A percentile compares a stretch with the other conserved stretches of the same genome.
These are phyloP conservation scores for Tuber borchii DNA, from an alignment of 495 filamentous ascomycete genomes.

Conservation along the genomic window DNA sequence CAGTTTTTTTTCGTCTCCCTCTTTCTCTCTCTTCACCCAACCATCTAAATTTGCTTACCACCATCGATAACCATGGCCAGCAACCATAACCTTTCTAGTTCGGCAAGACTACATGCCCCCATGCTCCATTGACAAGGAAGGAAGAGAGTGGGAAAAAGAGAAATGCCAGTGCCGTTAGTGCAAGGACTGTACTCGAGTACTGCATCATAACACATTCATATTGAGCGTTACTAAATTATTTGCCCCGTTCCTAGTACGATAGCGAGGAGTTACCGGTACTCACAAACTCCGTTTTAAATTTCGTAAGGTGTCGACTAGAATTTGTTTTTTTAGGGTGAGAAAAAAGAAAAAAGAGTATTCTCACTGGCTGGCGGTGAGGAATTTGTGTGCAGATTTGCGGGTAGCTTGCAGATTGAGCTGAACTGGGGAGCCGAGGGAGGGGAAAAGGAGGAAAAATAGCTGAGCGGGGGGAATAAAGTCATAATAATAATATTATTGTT, in stretches of 20 bases:
- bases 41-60: neutral
- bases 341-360: neutral
- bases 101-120: neutral
- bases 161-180: neutral
- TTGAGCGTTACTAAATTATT: neutral
- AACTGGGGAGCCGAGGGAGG: neutral
- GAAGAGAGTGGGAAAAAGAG: neutral
- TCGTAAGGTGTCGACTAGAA: neutral
- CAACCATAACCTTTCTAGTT: neutral
- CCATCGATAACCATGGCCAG: neutral
- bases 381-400: neutral
- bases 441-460: neutral
- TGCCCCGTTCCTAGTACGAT: neutral
- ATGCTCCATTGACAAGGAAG: neutral
- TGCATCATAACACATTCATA: neutral
- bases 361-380: neutral
- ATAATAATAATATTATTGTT: no score
- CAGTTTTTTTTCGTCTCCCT: neutral
- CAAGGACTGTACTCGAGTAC: neutral
- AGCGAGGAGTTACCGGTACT: neutral
- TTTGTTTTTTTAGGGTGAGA: neutral
- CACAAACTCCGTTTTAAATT: neutral
- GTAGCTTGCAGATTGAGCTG: neutral
- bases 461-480: neutral
- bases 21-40: neutral